Evolutionary conservation across 345 rosid species (phyloP).

Genomic region (Leavenworthia alabamica): DNA sequence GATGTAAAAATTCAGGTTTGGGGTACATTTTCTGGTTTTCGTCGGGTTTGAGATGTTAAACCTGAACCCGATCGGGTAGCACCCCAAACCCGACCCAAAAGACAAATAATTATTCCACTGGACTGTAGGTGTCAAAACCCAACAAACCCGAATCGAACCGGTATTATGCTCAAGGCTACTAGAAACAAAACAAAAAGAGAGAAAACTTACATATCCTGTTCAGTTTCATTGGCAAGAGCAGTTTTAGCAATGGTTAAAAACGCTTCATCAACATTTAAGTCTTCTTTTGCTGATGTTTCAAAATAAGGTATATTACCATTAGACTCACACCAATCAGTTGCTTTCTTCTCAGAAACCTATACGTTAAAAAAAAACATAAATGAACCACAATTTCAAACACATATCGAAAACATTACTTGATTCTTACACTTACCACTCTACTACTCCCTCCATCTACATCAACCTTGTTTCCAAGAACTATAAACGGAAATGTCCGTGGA

Average conservation of each 20-base stretch:
- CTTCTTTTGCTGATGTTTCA: constrained; percentile 85
- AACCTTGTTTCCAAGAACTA: constrained; percentile 93
- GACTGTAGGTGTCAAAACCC: too few relatives aligned
- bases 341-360: constrained; percentile 74
- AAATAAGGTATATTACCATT: constrained; percentile 70
- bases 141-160: too few relatives aligned
- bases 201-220: constrained; percentile 52
- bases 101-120: too few relatives aligned
- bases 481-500: constrained; percentile 72
- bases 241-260: constrained; percentile 60
- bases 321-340: constrained; percentile 70
- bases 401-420: not conserved
- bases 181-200: not conserved
- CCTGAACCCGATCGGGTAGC: too few relatives aligned
- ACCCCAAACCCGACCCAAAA: too few relatives aligned
- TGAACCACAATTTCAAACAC: too few relatives aligned
- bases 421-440: constrained; percentile 66
- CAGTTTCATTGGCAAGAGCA: constrained; percentile 49
- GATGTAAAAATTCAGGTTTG: too few relatives aligned
- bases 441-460: constrained; percentile 98
- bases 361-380: not conserved
- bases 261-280: constrained; percentile 67
- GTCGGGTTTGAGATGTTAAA: too few relatives aligned
- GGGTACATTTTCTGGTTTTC: too few relatives aligned
- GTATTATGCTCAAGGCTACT: too few relatives aligned